Percentiles rank a stretch among this genome's conserved stretches.
Evolutionary conservation across 106 monocot genomes (phyloP).

Genomic region (Dendrobium officinale): DNA sequence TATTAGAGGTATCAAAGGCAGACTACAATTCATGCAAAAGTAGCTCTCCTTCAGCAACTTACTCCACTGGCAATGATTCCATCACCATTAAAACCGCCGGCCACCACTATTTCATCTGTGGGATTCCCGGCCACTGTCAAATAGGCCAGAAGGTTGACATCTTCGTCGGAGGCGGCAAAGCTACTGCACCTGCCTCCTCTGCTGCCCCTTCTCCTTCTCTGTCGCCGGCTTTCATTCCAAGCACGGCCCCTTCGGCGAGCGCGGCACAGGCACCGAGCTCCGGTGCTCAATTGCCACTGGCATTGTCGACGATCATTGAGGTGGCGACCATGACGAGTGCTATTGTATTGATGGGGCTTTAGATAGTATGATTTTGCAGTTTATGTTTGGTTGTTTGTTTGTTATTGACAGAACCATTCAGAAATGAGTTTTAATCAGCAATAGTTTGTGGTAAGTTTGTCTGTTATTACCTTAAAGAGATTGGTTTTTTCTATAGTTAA

Average conservation of each 20-base stretch:
- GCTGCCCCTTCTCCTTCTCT: constrained; percentile 5
- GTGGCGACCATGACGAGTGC: background rate
- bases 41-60: constrained; percentile 19
- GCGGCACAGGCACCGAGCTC: background rate
- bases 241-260: background rate
- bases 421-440: no score
- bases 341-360: background rate
- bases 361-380: no score
- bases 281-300: background rate
- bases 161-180: constrained; percentile 9
- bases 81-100: constrained; percentile 30
- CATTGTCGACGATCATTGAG: background rate
- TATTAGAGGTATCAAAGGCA: constrained; percentile 44
- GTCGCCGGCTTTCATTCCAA: background rate
- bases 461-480: no score
- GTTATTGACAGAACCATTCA: no score
- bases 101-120: constrained; percentile 54
- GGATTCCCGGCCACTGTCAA: constrained; percentile 50
- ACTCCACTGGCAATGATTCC: constrained; percentile 57
- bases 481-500: no score
- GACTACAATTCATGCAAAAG: constrained; percentile 35
- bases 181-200: constrained; percentile 16
- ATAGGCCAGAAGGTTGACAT: constrained; percentile 60
- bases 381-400: no score
- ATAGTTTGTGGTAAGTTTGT: no score